phyloP scores from a whole-genome alignment of 1,284 basidiomycete genomes.

The Ustilago esculenta region DNA sequence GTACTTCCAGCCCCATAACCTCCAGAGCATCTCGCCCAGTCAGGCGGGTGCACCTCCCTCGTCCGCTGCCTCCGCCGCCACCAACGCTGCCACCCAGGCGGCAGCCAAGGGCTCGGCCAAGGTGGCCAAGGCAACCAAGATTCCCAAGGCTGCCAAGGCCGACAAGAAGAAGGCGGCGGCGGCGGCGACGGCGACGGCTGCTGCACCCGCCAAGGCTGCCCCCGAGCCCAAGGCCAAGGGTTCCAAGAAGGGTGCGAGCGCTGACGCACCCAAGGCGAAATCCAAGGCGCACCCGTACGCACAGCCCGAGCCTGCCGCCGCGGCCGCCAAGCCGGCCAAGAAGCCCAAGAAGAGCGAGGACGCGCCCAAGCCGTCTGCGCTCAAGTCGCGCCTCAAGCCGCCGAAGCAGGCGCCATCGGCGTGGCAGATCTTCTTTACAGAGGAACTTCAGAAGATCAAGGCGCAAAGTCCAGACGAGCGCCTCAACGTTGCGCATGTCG shows the following conservation, averaged over 20 bases:
- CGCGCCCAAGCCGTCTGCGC: constrained; percentile 65
- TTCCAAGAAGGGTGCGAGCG: constrained; percentile 47
- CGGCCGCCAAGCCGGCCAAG: constrained; percentile 42
- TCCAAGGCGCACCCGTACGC: constrained; percentile 44
- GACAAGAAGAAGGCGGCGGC: constrained; percentile 38
- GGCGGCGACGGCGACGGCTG: constrained; percentile 17
- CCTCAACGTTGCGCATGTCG: constrained; percentile 93
- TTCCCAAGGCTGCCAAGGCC: constrained; percentile 36
- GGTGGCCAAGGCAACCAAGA: constrained; percentile 34
- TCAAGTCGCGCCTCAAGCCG: constrained; percentile 75
- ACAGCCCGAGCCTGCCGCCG: constrained; percentile 31
- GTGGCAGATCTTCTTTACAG: constrained; percentile 96
- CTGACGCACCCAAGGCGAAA: constrained; percentile 42
- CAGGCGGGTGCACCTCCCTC: constrained; percentile 45
- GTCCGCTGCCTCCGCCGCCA: constrained; percentile 22
- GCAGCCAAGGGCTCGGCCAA: constrained; percentile 31
- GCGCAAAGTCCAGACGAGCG: constrained; percentile 71
- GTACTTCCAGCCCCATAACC: constrained; percentile 49
- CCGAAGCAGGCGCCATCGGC: constrained; percentile 93
- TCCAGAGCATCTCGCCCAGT: constrained; percentile 48
- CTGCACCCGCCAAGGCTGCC: constrained; percentile 26
- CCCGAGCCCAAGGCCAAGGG: constrained; percentile 38
- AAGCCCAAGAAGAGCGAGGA: constrained; percentile 51
- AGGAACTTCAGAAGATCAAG: constrained; percentile 87
- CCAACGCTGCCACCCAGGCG: constrained; percentile 16